Evolutionary conservation across 116 monocot genomes (phyloP).

Genomic region (Cymodocea nodosa): DNA sequence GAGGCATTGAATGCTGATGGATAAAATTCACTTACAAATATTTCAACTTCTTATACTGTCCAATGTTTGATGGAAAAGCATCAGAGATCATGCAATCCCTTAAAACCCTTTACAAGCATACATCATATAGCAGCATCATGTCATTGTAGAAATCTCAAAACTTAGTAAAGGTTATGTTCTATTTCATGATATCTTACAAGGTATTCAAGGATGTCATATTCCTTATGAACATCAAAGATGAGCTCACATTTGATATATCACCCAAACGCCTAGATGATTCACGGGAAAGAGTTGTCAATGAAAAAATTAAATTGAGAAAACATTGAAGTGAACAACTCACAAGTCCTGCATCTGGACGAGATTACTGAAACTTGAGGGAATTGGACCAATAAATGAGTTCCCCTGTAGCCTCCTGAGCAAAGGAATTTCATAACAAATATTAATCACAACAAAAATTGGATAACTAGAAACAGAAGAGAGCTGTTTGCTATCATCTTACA

Average conservation of each 20-base stretch:
- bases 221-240: slow-evolving; percentile 52
- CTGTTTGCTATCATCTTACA: slow-evolving; percentile 30
- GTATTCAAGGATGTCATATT: slow-evolving; percentile 56
- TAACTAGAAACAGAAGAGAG: not conserved
- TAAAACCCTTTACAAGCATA: slow-evolving; percentile 35
- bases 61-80: slow-evolving; percentile 42
- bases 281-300: not conserved
- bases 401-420: slow-evolving; percentile 63
- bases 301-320: not conserved
- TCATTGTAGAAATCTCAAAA: not conserved
- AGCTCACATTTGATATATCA: slow-evolving; percentile 57
- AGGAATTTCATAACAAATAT: not conserved
- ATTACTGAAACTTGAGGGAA: slow-evolving; percentile 55
- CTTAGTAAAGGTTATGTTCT: not conserved
- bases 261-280: slow-evolving; percentile 50
- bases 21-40: slow-evolving; percentile 25
- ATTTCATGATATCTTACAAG: slow-evolving; percentile 34
- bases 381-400: slow-evolving; percentile 77
- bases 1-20: not conserved
- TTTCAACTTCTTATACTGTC: slow-evolving; percentile 20
- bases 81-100: slow-evolving; percentile 67
- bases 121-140: too few relatives aligned
- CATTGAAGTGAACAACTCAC: slow-evolving; percentile 22
- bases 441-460: not conserved
- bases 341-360: slow-evolving; percentile 41